Percentiles rank a stretch among this genome's conserved stretches.
Conservation (phyloP, 139 green algal species). For the Chlorella sorokiniana region DNA sequence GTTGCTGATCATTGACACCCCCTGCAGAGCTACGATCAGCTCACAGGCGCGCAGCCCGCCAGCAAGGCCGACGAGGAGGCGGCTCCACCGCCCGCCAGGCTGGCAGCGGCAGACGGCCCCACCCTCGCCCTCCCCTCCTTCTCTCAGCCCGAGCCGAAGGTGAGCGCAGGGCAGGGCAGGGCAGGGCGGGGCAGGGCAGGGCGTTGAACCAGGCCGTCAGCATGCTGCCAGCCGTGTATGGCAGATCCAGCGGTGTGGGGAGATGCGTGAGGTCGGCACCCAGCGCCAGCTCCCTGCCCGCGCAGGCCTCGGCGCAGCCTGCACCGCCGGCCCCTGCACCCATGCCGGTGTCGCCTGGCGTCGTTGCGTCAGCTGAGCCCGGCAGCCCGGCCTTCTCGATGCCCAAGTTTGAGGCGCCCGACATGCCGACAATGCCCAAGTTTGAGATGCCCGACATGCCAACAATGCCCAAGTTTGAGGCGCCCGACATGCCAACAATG, state of each 20-base stretch:
- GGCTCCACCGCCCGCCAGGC: neutral
- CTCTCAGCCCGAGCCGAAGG: neutral
- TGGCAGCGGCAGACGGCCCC: neutral
- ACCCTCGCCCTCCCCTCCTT: conserved; percentile 16
- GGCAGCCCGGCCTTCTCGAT: neutral
- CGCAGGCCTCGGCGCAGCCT: too few species aligned
- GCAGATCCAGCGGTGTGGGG: too few species aligned
- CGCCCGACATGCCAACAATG: neutral
- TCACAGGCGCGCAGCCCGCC: neutral
- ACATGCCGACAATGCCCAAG: conserved; percentile 1
- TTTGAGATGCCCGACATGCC: conserved; percentile 10
- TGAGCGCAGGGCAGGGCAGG: neutral
- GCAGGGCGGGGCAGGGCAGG: neutral
- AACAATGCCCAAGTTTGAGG: neutral
- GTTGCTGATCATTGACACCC: too few species aligned
- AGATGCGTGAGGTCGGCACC: too few species aligned
- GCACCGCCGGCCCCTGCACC: too few species aligned
- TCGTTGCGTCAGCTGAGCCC: too few species aligned
- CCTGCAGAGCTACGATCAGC: too few species aligned
- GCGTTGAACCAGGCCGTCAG: neutral
- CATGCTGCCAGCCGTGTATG: too few species aligned
- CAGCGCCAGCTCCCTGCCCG: too few species aligned
- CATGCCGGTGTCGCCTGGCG: too few species aligned
- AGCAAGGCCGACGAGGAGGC: neutral
- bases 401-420: conserved; percentile 4